A percentile compares a stretch with the other conserved stretches of the same genome.
Evolutionary conservation across 192 early-diverging fungal species (phyloP).

Genomic region (Backusella westeae): DNA sequence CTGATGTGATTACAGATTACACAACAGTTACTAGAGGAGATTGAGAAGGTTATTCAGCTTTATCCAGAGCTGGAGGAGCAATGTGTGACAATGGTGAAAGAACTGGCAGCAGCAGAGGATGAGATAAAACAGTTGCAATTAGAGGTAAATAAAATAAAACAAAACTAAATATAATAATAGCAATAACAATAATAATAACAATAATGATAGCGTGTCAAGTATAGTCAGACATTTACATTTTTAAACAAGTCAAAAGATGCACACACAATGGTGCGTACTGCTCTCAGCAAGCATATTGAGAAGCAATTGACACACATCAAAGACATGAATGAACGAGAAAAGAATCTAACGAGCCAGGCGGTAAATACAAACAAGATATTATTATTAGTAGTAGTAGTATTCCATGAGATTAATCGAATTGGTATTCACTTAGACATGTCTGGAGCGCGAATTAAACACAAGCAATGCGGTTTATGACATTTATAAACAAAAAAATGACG

Average conservation of each 20-base stretch:
- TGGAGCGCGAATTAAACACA: conserved; percentile 16
- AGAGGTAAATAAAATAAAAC: conserved; percentile 2
- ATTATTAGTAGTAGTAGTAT: too few species aligned
- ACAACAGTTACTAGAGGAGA: conserved; percentile 19
- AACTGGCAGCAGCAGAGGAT: conserved; percentile 15
- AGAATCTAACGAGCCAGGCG: conserved; percentile 53
- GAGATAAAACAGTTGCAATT: conserved; percentile 17
- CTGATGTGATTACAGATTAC: conserved; percentile 4
- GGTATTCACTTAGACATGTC: neutral
- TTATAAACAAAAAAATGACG: conserved; percentile 21
- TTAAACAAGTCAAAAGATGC: conserved; percentile 78
- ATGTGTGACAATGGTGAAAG: conserved; percentile 11
- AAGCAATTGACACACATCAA: conserved; percentile 89
- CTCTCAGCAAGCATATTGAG: conserved; percentile 77
- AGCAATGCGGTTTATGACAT: conserved; percentile 6
- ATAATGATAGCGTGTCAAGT: conserved; percentile 59
- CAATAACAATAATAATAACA: conserved; percentile 4
- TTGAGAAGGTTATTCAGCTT: conserved; percentile 13
- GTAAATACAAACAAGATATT: conserved; percentile 25
- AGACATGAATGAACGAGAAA: conserved; percentile 77
- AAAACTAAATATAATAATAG: conserved; percentile 23
- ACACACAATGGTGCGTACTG: conserved; percentile 64
- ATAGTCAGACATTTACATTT: conserved; percentile 74
- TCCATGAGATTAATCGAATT: too few species aligned
- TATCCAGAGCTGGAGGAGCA: conserved; percentile 20